phyloP scores from a whole-genome alignment of 1,139 yeast genomes.

The Suzukiozyma palmioleophila region DNA sequence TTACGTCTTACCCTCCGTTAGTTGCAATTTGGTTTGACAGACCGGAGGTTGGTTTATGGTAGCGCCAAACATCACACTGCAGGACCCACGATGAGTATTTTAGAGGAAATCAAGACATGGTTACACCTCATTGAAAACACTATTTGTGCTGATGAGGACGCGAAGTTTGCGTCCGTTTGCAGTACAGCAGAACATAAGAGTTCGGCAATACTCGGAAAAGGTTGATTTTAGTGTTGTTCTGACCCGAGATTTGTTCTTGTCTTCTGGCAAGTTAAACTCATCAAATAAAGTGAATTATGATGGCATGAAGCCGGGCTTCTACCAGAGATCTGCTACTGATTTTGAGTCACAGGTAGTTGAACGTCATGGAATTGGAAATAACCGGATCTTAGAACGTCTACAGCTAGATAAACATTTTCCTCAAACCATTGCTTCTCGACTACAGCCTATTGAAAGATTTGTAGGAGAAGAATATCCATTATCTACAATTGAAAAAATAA shows the following conservation, averaged over 20 bases:
- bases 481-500: constrained; percentile 19
- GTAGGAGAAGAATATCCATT: constrained; percentile 18
- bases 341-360: constrained; percentile 12
- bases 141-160: no score
- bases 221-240: constrained; percentile 9
- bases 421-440: constrained; percentile 7
- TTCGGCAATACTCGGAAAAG: not conserved
- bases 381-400: constrained; percentile 9
- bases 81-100: no score
- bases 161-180: no score
- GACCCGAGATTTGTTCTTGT: constrained; percentile 15
- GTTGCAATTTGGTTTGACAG: no score
- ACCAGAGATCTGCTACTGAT: constrained; percentile 12
- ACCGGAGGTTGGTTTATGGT: no score
- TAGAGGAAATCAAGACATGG: no score
- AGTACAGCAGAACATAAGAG: no score
- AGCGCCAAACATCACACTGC: no score
- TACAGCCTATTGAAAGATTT: constrained; percentile 11
- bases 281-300: constrained; percentile 10
- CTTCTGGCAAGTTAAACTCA: constrained; percentile 9
- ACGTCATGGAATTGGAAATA: constrained; percentile 9
- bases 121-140: no score
- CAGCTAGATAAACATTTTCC: constrained; percentile 11
- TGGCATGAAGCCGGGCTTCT: constrained; percentile 13
- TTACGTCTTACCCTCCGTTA: no score